Evolutionary conservation across 2,329 filamentous ascomycete genomes (phyloP), one percentile per base, ranked within the genome.

Genomic region (Plectosphaerella sp.): DNA sequence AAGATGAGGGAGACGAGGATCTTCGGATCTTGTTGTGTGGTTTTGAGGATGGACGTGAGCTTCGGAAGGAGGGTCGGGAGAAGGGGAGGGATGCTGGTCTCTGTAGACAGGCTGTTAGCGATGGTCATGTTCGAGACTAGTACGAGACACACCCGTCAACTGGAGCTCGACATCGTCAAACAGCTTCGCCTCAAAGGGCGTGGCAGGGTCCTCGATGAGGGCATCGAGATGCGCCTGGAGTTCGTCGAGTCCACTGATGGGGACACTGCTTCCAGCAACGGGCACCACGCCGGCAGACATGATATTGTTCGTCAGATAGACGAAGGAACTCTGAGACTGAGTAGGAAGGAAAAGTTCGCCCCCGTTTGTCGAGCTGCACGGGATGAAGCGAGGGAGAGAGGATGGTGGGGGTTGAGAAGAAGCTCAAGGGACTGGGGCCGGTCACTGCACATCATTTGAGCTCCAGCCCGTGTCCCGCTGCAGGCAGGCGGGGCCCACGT

Each of bases 121-220:
- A 18, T 25, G 8, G 28, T 10, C 8, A 9, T 33, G 54, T 45
- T 56, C 52, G 52, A 16, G 15, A 33, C 24, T 4, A 52, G 41
- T 3, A 10, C 24, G 3, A 28, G 11, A 53, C 63, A 24, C 62
- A 78, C 80, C 76, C 42, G 72, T 83, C 15, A 86, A 68, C 60
- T 84, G 80, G 4, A 84, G 73, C 59, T 80, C 76, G 45, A 85
- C 75, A 60, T 82, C 68, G 60, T 85, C 82, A 53, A 86, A 78
- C 2, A 85, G 69, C 57, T 76, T 77, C 11, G 67, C 65, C 54
- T 77, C 65, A 36, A 80, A 67, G 1, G 69, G 62, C 1, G 72
- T 63, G 1, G 67, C 66, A 16, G 75, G 68, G 54, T 77, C 72
- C 24, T 66, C 62, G 16, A 73, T 56, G n/a, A 85, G 67, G 25